phyloP scores from a whole-genome alignment of 768 basidiomycete species.

The Phaeotremella fagi region DNA sequence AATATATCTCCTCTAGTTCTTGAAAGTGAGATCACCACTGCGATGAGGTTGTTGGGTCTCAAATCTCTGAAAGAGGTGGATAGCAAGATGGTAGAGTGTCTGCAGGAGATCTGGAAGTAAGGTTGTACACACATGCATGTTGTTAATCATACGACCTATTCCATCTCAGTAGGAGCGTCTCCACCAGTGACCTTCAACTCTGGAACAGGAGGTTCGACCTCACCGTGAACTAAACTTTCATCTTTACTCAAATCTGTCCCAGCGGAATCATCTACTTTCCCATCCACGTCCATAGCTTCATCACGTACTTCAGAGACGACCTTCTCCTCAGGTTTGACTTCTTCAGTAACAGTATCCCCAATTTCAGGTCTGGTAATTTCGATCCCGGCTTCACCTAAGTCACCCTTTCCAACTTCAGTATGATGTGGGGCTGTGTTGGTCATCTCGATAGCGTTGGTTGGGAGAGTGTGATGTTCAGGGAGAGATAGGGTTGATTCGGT shows the following conservation, averaged over 20 bases:
- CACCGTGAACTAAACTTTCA: conserved; percentile 27
- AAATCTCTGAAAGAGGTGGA: conserved; percentile 32
- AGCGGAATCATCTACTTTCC: conserved; percentile 17
- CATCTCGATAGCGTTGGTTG: conserved; percentile 36
- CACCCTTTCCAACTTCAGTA: conserved; percentile 25
- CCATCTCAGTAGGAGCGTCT: too few relatives aligned
- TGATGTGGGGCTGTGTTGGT: conserved; percentile 15
- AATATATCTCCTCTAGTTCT: conserved; percentile 27
- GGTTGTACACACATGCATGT: neutral
- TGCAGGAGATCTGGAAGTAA: conserved; percentile 37
- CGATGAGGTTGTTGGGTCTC: conserved; percentile 43
- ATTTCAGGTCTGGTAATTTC: conserved; percentile 17
- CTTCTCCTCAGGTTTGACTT: conserved; percentile 1
- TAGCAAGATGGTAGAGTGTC: conserved; percentile 41
- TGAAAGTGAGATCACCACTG: conserved; percentile 44
- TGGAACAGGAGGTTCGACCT: conserved; percentile 19
- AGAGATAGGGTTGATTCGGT: neutral
- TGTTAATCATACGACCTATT: too few relatives aligned
- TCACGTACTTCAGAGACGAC: conserved; percentile 6
- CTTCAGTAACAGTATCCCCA: neutral
- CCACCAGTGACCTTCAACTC: conserved; percentile 19
- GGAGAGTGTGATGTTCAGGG: conserved; percentile 6
- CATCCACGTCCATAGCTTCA: conserved; percentile 29
- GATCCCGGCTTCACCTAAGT: conserved; percentile 14
- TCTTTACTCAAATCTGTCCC: conserved; percentile 4